Percentiles rank a stretch among this genome's conserved stretches.
phyloP scores from a whole-genome alignment of 495 filamentous ascomycete species.

The Trichoderma erinaceum region DNA sequence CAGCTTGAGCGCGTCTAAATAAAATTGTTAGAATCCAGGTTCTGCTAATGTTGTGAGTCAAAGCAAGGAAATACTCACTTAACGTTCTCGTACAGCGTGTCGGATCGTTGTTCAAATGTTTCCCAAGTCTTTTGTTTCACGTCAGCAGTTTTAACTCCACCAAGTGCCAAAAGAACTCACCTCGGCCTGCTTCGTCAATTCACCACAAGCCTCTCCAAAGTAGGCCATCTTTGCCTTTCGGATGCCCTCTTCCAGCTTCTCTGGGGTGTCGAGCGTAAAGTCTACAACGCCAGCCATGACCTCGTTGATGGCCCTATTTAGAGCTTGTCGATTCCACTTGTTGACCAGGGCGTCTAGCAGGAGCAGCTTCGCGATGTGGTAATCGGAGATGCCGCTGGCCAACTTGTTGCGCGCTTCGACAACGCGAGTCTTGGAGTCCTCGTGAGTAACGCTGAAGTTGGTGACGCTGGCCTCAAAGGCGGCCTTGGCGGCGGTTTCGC shows the following conservation, averaged over 20 bases:
- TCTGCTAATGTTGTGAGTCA: not conserved
- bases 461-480: not conserved
- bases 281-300: not conserved
- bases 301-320: not conserved
- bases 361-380: constrained; percentile 10
- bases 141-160: not conserved
- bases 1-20: not conserved
- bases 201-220: constrained; percentile 6
- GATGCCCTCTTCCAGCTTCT: constrained; percentile 4
- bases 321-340: constrained; percentile 2
- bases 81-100: constrained; percentile 5
- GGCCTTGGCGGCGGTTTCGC: not conserved
- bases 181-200: not conserved
- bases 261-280: not conserved
- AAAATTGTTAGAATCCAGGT: not conserved
- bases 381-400: not conserved
- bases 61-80: not conserved
- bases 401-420: not conserved
- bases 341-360: constrained; percentile 3
- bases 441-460: not conserved
- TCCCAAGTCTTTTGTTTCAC: not conserved
- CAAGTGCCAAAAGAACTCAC: not conserved
- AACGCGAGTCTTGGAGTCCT: not conserved
- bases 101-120: not conserved
- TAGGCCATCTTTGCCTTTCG: constrained; percentile 3